phyloP scores from a whole-genome alignment of 495 filamentous ascomycete genomes.

The Aspergillus incahuasiensis region DNA sequence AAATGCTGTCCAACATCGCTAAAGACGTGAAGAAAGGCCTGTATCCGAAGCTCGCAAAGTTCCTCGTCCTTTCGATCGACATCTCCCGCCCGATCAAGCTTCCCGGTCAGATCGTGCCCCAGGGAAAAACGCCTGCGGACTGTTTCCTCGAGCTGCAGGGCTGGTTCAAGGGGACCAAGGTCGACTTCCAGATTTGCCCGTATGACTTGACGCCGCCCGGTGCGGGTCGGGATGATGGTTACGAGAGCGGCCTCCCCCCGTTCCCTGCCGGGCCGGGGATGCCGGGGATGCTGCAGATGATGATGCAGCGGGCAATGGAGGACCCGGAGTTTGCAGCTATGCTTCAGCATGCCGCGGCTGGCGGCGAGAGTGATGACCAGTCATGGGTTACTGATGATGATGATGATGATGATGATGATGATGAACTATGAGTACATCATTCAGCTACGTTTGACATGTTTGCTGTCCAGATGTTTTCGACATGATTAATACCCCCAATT shows the following conservation, averaged over 20 bases:
- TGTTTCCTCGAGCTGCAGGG: constrained; percentile 16
- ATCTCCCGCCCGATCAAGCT: constrained; percentile 1
- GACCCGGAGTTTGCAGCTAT: not conserved
- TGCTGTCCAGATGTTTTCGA: too few species aligned
- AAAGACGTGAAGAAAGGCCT: constrained; percentile 16
- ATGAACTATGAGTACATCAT: too few species aligned
- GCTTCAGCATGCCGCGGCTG: not conserved
- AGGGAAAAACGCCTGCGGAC: constrained; percentile 20
- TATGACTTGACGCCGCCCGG: constrained; percentile 5
- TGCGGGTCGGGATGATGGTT: not conserved
- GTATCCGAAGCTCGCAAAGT: constrained; percentile 15
- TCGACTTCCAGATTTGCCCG: constrained; percentile 20
- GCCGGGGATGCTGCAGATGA: not conserved
- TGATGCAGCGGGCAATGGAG: not conserved
- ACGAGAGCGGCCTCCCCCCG: not conserved
- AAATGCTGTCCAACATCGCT: constrained; percentile 20
- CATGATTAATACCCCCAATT: too few species aligned
- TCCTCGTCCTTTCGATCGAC: constrained; percentile 19
- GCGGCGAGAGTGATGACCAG: not conserved
- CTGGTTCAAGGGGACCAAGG: constrained; percentile 20
- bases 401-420: too few species aligned
- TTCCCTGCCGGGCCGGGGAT: not conserved
- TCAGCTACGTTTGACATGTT: too few species aligned
- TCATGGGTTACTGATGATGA: not conserved
- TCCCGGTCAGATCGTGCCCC: too few species aligned